Conservation (phyloP, 805 yeast species). For the Ogataea pilisensis region DNA sequence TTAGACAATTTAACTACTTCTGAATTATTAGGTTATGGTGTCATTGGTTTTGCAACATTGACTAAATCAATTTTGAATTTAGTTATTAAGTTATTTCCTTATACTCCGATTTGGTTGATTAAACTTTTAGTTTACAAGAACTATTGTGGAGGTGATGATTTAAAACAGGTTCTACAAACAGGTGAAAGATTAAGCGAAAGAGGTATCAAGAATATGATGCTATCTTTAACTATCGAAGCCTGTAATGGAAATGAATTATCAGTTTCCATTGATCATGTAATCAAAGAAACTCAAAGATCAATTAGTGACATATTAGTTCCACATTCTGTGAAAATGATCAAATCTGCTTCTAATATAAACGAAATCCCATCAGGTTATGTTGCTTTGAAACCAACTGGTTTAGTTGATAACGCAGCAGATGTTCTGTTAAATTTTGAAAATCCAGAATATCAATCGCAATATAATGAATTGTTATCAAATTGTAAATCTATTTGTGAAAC, state of each 20-base stretch:
- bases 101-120: constrained; percentile 66
- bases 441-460: constrained; percentile 46
- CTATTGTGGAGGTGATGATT: constrained; percentile 87
- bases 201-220: constrained; percentile 91
- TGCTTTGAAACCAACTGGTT: constrained; percentile 91
- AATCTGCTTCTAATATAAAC: constrained; percentile 45
- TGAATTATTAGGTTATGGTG: constrained; percentile 59
- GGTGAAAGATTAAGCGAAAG: constrained; percentile 63
- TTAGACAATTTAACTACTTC: constrained; percentile 48
- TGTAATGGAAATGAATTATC: constrained; percentile 69
- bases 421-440: constrained; percentile 59
- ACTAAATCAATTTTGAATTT: constrained; percentile 58
- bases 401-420: constrained; percentile 70
- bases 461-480: constrained; percentile 58
- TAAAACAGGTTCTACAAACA: constrained; percentile 63
- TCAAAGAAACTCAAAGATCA: constrained; percentile 60
- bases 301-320: constrained; percentile 66
- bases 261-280: constrained; percentile 49
- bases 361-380: constrained; percentile 86
- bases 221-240: constrained; percentile 90
- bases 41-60: constrained; percentile 67
- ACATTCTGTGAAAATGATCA: constrained; percentile 59
- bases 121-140: constrained; percentile 72
- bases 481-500: constrained; percentile 61
- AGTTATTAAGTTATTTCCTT: constrained; percentile 66